Evolutionary conservation across 805 yeast species (phyloP).

Genomic region (Lipomyces yamanashiensis): DNA sequence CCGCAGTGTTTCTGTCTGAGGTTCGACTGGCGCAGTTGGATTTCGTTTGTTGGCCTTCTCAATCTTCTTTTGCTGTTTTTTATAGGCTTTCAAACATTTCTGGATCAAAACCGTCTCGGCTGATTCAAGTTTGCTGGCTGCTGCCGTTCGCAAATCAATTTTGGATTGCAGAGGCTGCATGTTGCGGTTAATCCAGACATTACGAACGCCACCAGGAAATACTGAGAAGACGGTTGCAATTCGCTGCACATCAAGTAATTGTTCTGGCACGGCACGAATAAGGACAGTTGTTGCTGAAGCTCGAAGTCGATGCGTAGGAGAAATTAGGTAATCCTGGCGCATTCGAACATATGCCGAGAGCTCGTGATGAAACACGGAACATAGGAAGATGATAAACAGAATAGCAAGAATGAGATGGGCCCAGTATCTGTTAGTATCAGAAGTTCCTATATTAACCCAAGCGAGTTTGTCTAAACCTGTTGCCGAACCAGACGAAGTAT

Average conservation of each 20-base stretch:
- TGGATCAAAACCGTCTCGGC: constrained; percentile 49
- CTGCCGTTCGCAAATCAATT: constrained; percentile 43
- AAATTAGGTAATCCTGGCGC: constrained; percentile 51
- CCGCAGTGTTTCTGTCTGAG: not conserved
- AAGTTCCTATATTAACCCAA: constrained; percentile 66
- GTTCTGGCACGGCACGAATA: constrained; percentile 67
- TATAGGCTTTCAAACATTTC: constrained; percentile 34
- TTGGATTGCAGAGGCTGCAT: constrained; percentile 47
- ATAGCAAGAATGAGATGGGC: constrained; percentile 68
- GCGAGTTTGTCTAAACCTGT: constrained; percentile 70
- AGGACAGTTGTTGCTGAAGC: constrained; percentile 59
- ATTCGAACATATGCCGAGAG: constrained; percentile 56
- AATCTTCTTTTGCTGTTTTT: constrained; percentile 17
- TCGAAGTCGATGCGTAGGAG: constrained; percentile 36
- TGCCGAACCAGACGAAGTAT: constrained; percentile 36
- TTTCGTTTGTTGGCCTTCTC: constrained; percentile 13
- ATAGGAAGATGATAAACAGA: constrained; percentile 60
- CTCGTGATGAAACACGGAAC: constrained; percentile 61
- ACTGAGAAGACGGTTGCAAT: constrained; percentile 59
- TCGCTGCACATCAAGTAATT: constrained; percentile 53
- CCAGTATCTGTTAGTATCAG: constrained; percentile 55
- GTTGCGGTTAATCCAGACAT: constrained; percentile 64
- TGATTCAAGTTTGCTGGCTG: constrained; percentile 49
- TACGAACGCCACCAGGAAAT: constrained; percentile 60
- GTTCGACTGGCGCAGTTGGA: constrained; percentile 3